Conservation (phyloP, 768 basidiomycete species). For the Hypholoma fasciculare region DNA sequence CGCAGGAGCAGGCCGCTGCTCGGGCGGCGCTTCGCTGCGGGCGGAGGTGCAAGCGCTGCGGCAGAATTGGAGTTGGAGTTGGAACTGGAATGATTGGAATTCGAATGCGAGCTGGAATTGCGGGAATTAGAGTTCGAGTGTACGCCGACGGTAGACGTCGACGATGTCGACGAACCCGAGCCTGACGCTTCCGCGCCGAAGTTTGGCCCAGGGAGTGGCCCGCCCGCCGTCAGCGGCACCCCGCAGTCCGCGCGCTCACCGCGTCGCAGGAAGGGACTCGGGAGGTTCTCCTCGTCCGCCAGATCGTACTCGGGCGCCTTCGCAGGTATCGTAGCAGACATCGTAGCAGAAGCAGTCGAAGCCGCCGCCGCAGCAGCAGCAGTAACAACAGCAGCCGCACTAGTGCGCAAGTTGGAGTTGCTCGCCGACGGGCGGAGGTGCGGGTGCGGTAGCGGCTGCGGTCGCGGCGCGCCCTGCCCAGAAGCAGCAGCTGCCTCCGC, state of each 20-base stretch:
- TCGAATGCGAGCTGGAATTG: not conserved
- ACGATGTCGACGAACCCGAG: not conserved
- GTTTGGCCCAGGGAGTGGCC: not conserved
- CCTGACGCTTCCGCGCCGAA: conserved; percentile 3
- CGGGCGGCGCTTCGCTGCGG: conserved; percentile 27
- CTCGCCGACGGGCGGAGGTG: conserved; percentile 30
- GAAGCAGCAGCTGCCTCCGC: not conserved
- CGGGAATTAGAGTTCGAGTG: not conserved
- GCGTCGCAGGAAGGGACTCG: conserved; percentile 78
- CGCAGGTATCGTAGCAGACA: conserved; percentile 10
- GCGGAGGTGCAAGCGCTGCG: not conserved
- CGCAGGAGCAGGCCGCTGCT: conserved; percentile 57
- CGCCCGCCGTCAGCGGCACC: not conserved
- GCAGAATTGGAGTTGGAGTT: not conserved
- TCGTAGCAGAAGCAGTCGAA: conserved; percentile 16
- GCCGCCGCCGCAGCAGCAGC: conserved; percentile 14
- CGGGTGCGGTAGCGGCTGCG: conserved; percentile 46
- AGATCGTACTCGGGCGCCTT: conserved; percentile 61
- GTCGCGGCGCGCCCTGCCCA: conserved; percentile 8
- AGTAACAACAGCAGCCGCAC: conserved; percentile 3
- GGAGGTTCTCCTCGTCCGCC: conserved; percentile 80
- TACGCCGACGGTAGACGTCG: not conserved
- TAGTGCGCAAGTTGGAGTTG: conserved; percentile 9
- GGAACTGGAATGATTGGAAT: not conserved
- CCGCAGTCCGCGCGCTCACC: conserved; percentile 27